Base-by-base conservation (phyloP, 768 basidiomycete species). In the Paxillus rubicundulus region DNA sequence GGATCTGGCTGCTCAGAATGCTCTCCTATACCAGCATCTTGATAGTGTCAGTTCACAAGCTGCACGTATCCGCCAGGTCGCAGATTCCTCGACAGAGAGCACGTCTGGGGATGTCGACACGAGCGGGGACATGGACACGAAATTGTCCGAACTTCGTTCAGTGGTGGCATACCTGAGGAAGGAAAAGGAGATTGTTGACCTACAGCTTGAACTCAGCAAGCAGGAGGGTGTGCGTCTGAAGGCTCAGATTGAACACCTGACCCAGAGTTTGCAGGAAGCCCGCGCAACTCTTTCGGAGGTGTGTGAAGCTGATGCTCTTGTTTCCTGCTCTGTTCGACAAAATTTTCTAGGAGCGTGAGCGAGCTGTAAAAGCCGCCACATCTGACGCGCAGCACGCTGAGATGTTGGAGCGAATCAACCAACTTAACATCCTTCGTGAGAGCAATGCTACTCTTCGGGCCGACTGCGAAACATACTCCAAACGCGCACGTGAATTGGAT, bases 161-260 rank as follows among this genome's bases (percentile, higher is more conserved):
- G 86, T 92, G 24, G 84, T 93, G 39, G 78, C 84, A 2, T 94
- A 89, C 68, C 73, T 95, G 32, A 81, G 92, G 38, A 91, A 87
- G 63, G 92, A 94, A 76, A 93, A 95, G 71, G 91, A 94, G 65
- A 92, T 95, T 47, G 86, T 90, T 41, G 92, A 95, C 59, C 79
- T 93, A 30, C 90, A 93, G 57, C 77, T 92, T 21, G 89, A 93
- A 61, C 80, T 94, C 44, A 80, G 85, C 75, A 82, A 81, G 63
- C 82, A 84, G 60, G 91, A 94, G 72, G 89, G 80, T 58, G 70
- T 81, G 9, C 81, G 91, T 5, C 67, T 91, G 47, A 89, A 87
- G 66, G 71, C 80, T 17, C 87, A 93, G 63, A 79, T 89, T 24
- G 90, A 92, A 6, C 85, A 88, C 60, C 66, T 92, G 38, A 76